phyloP scores from a whole-genome alignment of 805 yeast species.

The Blastobotrys robertii region DNA sequence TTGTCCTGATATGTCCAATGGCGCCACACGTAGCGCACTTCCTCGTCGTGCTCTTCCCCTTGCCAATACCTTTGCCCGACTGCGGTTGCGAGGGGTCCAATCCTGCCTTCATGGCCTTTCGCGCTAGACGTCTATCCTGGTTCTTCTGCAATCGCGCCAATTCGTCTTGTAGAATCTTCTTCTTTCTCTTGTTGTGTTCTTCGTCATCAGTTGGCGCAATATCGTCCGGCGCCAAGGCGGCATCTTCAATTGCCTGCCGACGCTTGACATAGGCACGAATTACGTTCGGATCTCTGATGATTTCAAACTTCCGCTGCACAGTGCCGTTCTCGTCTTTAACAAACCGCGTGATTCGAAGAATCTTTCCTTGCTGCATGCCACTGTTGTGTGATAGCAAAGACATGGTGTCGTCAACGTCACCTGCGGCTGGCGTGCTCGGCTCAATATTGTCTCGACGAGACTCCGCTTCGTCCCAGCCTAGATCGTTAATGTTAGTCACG shows the following conservation, averaged over 20 bases:
- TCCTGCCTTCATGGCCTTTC: constrained; percentile 39
- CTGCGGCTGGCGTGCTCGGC: background rate
- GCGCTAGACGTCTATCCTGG: constrained; percentile 52
- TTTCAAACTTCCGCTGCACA: constrained; percentile 68
- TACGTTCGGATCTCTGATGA: constrained; percentile 75
- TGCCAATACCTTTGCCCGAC: constrained; percentile 58
- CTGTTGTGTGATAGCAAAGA: constrained; percentile 22
- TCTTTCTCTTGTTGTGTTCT: constrained; percentile 68
- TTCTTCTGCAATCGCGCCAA: constrained; percentile 75
- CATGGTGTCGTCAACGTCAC: constrained; percentile 29
- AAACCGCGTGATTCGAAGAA: constrained; percentile 63
- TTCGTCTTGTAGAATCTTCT: constrained; percentile 66
- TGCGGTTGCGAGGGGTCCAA: constrained; percentile 7
- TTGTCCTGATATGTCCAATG: constrained; percentile 88
- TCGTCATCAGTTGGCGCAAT: constrained; percentile 72
- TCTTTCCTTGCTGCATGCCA: constrained; percentile 28
- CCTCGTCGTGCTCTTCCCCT: constrained; percentile 64
- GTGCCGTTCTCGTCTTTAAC: constrained; percentile 78
- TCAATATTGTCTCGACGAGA: constrained; percentile 15
- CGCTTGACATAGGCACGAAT: constrained; percentile 75
- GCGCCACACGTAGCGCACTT: constrained; percentile 95
- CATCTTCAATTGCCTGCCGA: constrained; percentile 54
- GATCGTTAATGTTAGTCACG: constrained; percentile 31
- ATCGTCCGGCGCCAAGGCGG: constrained; percentile 43
- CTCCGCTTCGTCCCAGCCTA: constrained; percentile 26